Percentiles rank a stretch among this genome's conserved stretches.
These are phyloP conservation scores for Populus ilicifolia DNA, from an alignment of 345 rosid species.

Conservation along the genomic window DNA sequence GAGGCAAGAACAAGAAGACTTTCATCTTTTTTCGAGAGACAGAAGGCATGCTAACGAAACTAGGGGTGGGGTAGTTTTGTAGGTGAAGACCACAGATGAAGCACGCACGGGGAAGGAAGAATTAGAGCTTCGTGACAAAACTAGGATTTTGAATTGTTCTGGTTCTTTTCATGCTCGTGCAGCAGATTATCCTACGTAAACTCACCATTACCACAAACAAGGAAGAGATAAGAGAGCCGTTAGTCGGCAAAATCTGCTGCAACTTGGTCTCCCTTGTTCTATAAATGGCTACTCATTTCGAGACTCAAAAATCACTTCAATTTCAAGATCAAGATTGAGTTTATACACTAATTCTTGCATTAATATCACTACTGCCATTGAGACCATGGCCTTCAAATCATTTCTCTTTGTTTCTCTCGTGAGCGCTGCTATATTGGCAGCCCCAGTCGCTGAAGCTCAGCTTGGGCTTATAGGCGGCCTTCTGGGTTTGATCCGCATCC, in stretches of 20 bases:
- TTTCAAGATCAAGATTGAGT: neutral
- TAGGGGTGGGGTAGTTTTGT: neutral
- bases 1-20: neutral
- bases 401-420: conserved; percentile 21
- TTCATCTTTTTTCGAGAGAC: neutral
- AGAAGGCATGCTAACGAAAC: conserved; percentile 1
- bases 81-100: conserved; percentile 10
- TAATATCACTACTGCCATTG: neutral
- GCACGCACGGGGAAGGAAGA: neutral
- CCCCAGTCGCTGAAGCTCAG: conserved; percentile 48
- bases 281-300: conserved; percentile 15
- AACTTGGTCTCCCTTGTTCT: conserved; percentile 28
- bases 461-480: conserved; percentile 35
- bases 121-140: conserved; percentile 10
- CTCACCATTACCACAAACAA: neutral
- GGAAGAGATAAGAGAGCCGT: neutral
- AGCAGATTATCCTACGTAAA: neutral
- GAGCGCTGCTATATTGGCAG: conserved; percentile 15
- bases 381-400: conserved; percentile 30
- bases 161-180: neutral
- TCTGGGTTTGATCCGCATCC: conserved; percentile 40
- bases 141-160: neutral
- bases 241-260: conserved; percentile 22
- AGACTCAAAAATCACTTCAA: neutral
- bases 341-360: neutral